These are phyloP conservation scores for Geosmithia flava DNA, from an alignment of 2,329 filamentous ascomycete species.

Conservation along the genomic window DNA sequence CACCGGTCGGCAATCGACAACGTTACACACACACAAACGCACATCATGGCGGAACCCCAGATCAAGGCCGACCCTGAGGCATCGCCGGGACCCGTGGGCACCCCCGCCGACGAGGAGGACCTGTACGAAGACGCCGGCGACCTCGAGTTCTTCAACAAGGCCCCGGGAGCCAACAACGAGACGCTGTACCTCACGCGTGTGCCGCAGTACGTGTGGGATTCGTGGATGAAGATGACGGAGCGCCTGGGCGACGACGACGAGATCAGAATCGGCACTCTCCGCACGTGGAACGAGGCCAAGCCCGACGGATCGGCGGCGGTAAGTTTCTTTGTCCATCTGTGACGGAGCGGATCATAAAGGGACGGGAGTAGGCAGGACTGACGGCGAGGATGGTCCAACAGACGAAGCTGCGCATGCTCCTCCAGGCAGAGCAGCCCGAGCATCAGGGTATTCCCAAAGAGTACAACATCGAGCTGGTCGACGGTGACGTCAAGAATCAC, in stretches of 20 bases:
- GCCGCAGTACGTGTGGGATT: slow-evolving; percentile 69
- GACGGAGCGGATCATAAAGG: background rate
- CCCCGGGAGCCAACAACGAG: slow-evolving; percentile 23
- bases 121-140: slow-evolving; percentile 50
- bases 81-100: background rate
- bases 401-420: slow-evolving; percentile 46
- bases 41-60: slow-evolving; percentile 18
- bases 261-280: slow-evolving; percentile 67
- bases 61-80: slow-evolving; percentile 39
- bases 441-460: slow-evolving; percentile 76
- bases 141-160: slow-evolving; percentile 40
- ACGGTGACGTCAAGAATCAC: slow-evolving; percentile 61
- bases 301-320: slow-evolving; percentile 22
- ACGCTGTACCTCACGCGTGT: slow-evolving; percentile 63
- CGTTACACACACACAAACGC: background rate
- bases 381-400: slow-evolving; percentile 5
- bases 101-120: slow-evolving; percentile 48
- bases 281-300: slow-evolving; percentile 42
- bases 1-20: background rate
- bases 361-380: background rate
- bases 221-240: slow-evolving; percentile 44
- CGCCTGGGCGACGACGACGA: slow-evolving; percentile 69
- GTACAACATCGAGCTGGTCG: slow-evolving; percentile 65
- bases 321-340: background rate
- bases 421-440: slow-evolving; percentile 49